phyloP scores from a whole-genome alignment of 352 stramenopile species.

The Globisporangium sylvaticum region DNA sequence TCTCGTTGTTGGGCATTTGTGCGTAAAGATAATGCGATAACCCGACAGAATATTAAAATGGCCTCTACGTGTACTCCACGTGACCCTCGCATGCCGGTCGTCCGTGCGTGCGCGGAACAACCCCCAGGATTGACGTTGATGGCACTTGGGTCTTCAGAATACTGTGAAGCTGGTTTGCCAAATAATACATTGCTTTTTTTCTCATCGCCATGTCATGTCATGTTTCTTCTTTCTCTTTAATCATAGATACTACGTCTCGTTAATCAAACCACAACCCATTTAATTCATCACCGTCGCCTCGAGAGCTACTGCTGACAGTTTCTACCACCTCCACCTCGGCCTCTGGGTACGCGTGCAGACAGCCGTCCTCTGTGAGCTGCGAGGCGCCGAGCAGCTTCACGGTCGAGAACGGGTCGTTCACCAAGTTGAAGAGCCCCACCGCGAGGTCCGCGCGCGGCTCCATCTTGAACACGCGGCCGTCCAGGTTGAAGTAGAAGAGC shows the following conservation, averaged over 20 bases:
- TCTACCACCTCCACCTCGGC: not conserved
- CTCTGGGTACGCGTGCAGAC: slow-evolving; percentile 47
- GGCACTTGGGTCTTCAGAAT: too few species aligned
- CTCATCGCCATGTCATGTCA: not conserved
- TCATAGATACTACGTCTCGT: not conserved
- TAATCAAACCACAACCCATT: not conserved
- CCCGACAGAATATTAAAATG: too few species aligned
- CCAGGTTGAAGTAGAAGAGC: slow-evolving; percentile 51
- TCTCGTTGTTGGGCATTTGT: too few species aligned
- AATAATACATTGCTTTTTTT: too few species aligned
- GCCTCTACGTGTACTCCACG: too few species aligned
- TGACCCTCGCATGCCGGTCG: too few species aligned
- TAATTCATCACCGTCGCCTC: not conserved
- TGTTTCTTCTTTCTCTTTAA: not conserved
- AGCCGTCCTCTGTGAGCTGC: slow-evolving; percentile 46
- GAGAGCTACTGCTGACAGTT: not conserved
- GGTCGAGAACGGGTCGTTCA: slow-evolving; percentile 51
- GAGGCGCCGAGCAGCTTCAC: slow-evolving; percentile 51
- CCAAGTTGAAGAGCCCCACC: slow-evolving; percentile 42
- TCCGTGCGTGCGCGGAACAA: too few species aligned
- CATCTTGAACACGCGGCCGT: slow-evolving; percentile 42
- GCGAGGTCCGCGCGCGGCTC: slow-evolving; percentile 52
- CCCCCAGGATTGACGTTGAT: too few species aligned
- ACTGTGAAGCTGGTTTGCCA: too few species aligned
- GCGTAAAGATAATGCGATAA: too few species aligned